Evolutionary conservation across 1,284 basidiomycete species (phyloP).

Genomic region (Papiliotrema nemorosa): DNA sequence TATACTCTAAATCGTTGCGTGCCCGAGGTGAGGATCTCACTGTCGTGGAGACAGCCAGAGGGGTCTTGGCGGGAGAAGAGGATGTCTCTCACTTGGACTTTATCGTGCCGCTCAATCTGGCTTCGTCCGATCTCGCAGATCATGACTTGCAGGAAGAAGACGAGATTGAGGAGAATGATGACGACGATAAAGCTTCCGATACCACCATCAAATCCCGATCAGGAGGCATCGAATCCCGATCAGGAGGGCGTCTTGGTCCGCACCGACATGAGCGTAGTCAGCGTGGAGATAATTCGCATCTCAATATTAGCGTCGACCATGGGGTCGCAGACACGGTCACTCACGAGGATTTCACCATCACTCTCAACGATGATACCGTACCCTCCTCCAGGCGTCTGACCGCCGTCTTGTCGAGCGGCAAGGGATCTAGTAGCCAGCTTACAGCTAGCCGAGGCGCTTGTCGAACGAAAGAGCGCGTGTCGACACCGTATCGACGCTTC

Average conservation of each 20-base stretch:
- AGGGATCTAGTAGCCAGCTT: neutral
- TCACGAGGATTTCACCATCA: constrained; percentile 1
- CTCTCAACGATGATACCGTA: neutral
- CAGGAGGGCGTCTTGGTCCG: too few relatives aligned
- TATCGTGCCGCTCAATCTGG: neutral
- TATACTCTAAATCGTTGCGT: neutral
- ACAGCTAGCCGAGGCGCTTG: neutral
- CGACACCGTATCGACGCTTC: constrained; percentile 1
- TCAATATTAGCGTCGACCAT: neutral
- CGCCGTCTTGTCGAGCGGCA: neutral
- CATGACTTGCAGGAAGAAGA: neutral
- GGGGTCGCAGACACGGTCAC: neutral
- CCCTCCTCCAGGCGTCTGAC: neutral
- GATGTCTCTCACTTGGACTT: neutral
- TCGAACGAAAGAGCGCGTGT: neutral
- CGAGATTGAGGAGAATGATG: neutral
- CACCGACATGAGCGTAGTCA: too few relatives aligned
- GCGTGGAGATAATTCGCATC: neutral
- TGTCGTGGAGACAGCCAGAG: neutral
- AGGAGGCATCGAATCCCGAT: neutral
- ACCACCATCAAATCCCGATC: neutral
- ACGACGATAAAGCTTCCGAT: neutral
- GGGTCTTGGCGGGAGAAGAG: neutral
- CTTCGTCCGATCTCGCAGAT: neutral
- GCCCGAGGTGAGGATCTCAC: too few relatives aligned